Base-by-base conservation (phyloP, 2,329 filamentous ascomycete species). In the Aureobasidium sp. region DNA sequence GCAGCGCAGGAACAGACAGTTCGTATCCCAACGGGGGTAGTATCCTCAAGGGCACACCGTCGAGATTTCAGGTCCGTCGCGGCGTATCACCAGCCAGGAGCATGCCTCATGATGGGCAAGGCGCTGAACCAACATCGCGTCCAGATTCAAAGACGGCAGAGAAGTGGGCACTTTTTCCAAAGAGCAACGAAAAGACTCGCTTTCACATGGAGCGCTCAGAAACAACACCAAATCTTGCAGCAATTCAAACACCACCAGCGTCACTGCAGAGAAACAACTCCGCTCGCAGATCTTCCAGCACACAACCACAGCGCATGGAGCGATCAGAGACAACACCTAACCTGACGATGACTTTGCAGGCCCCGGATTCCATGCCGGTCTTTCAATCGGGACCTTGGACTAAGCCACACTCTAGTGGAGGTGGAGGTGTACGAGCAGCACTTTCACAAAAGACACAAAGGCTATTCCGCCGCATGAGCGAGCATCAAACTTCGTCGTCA, bases 11-110 rank as follows among this genome's bases (percentile, higher is more conserved):
- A 39, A 64, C 27, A 65, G 69, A 70, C 47, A 67, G 69, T 53
- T 70, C 64, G 48, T 73, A 70, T 62, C 71, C 72, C 3, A 70
- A 72, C 60, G 72, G 72, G 53, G 68, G 68, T 45, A 71, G 70
- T 12, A 71, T 74, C 51, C 55, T 68, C 17, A 67, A 65, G 61
- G 72, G 72, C 39, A 74, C 72, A 44, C 72, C 73, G 22, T 72
- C 70, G 15, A 68, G 72, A 27, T 72, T 74, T 57, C 65, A 62
- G 15, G 15, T 73, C 37, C 68, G 68, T 47, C 70, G 69, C 42
- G 62, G 64, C n/a, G 65, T 63, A 48, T 65, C 67, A 17, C 61
- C 65, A 12, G 63, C 63, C 14, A 37, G 55, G 9, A 52, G 64
- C 45, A 63, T 68, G 39, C 64, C 68, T 47, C 68, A 68, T 61